Evolutionary conservation across 768 basidiomycete genomes (phyloP).

Genomic region (Trametes coccinea): DNA sequence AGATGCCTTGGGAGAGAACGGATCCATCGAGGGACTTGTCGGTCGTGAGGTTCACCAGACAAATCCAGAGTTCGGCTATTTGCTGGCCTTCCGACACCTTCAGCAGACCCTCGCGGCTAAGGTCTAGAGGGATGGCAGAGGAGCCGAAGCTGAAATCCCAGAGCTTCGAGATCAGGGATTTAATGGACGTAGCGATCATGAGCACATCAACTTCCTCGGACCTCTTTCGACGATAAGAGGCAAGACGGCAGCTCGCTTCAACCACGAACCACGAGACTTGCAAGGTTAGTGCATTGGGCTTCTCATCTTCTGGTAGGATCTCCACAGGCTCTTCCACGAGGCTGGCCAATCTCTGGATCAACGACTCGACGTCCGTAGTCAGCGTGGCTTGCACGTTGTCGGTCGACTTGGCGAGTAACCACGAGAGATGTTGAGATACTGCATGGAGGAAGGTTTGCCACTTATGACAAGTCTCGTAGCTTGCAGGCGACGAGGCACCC

Average conservation of each 20-base stretch:
- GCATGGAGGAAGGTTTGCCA: constrained; percentile 26
- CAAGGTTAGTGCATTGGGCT: constrained; percentile 43
- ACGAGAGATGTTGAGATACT: constrained; percentile 46
- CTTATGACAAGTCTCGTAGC: constrained; percentile 9
- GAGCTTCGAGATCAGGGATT: constrained; percentile 41
- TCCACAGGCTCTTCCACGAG: constrained; percentile 40
- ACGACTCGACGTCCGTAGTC: constrained; percentile 36
- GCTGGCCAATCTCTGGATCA: constrained; percentile 34
- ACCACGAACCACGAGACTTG: constrained; percentile 63
- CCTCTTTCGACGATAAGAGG: constrained; percentile 29
- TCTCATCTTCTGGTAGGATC: constrained; percentile 28
- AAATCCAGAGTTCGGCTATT: constrained; percentile 73
- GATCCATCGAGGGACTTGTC: constrained; percentile 1
- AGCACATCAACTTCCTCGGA: constrained; percentile 13
- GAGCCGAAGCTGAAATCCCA: constrained; percentile 53
- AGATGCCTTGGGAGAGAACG: constrained; percentile 26
- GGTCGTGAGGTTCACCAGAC: constrained; percentile 55
- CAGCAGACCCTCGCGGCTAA: constrained; percentile 35
- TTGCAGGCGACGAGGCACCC: background rate
- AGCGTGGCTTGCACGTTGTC: constrained; percentile 37
- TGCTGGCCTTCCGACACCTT: constrained; percentile 33
- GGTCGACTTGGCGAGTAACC: constrained; percentile 39
- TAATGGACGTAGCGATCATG: constrained; percentile 33
- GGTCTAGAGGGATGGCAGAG: constrained; percentile 42
- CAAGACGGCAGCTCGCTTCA: constrained; percentile 51